Evolutionary conservation across 2,329 filamentous ascomycete genomes (phyloP).

Genomic region (Ceratocystiopsis sp.): DNA sequence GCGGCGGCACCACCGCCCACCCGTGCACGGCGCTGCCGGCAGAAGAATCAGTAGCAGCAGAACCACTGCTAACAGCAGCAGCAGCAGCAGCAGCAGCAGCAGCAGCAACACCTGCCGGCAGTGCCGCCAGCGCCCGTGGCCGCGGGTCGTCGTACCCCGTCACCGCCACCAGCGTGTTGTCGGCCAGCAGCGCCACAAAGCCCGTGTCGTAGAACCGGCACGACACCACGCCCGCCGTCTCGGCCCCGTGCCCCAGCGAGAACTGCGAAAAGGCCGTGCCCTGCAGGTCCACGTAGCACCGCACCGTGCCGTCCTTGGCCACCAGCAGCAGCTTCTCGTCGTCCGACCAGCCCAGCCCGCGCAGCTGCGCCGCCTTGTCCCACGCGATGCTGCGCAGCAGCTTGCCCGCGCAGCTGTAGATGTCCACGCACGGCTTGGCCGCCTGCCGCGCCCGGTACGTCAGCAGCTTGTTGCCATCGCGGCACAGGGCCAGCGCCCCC

Average conservation of each 20-base stretch:
- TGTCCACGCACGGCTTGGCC: conserved; percentile 71
- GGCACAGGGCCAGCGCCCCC: conserved; percentile 84
- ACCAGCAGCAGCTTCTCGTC: conserved; percentile 84
- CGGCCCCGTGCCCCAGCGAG: conserved; percentile 73
- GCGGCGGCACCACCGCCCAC: conserved; percentile 79
- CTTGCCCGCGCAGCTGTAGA: conserved; percentile 87
- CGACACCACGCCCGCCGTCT: conserved; percentile 72
- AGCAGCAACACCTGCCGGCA: conserved; percentile 62
- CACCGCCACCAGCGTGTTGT: conserved; percentile 78
- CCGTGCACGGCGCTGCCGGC: conserved; percentile 64
- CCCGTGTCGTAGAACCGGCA: conserved; percentile 85
- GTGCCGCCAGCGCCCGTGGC: conserved; percentile 61
- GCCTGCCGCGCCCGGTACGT: conserved; percentile 56
- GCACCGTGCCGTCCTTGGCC: conserved; percentile 74
- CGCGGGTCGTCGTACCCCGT: conserved; percentile 80
- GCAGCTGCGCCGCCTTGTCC: conserved; percentile 68
- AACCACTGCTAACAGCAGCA: no score
- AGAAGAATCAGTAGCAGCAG: no score
- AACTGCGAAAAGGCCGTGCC: conserved; percentile 82
- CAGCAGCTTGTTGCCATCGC: conserved; percentile 72
- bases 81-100: no score
- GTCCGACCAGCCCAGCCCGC: conserved; percentile 88
- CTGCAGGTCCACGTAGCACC: conserved; percentile 82
- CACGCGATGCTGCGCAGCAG: conserved; percentile 73
- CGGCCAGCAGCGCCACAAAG: conserved; percentile 81